Evolutionary conservation across 768 basidiomycete species (phyloP).

Genomic region (Podaxis carcinomalis): DNA sequence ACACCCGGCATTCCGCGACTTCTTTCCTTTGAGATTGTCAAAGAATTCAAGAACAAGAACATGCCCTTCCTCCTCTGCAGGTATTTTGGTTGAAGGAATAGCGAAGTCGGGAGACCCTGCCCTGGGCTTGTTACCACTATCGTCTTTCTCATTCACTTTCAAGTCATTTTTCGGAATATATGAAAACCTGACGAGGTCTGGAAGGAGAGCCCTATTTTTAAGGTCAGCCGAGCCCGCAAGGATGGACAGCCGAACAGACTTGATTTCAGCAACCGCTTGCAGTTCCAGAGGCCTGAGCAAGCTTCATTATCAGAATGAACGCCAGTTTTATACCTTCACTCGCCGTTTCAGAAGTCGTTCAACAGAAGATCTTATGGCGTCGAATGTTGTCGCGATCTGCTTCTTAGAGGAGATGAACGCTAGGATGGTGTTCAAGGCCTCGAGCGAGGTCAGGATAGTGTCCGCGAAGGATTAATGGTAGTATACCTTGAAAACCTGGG

Average conservation of each 20-base stretch:
- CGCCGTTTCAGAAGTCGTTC: conserved; percentile 77
- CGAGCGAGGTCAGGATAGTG: background rate
- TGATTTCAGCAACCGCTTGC: conserved; percentile 76
- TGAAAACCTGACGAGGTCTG: conserved; percentile 76
- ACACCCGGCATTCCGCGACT: conserved; percentile 25
- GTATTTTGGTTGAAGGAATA: conserved; percentile 37
- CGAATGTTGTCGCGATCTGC: conserved; percentile 76
- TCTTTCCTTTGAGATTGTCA: conserved; percentile 32
- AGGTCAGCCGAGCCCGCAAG: background rate
- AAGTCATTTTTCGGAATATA: conserved; percentile 68
- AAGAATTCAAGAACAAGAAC: conserved; percentile 44
- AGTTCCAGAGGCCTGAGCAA: conserved; percentile 68
- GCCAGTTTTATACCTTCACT: conserved; percentile 13
- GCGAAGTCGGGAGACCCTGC: conserved; percentile 23
- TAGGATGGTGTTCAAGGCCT: conserved; percentile 88
- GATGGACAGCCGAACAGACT: conserved; percentile 40
- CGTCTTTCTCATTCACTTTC: conserved; percentile 37
- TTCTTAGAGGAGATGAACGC: conserved; percentile 83
- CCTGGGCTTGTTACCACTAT: conserved; percentile 8
- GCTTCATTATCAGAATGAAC: background rate
- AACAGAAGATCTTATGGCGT: conserved; percentile 70
- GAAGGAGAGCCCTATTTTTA: conserved; percentile 64
- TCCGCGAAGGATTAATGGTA: background rate
- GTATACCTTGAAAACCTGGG: conserved; percentile 59
- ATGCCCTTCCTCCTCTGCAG: conserved; percentile 28